Evolutionary conservation across 1,284 basidiomycete genomes (phyloP).

Genomic region (Austroboletus niveus): DNA sequence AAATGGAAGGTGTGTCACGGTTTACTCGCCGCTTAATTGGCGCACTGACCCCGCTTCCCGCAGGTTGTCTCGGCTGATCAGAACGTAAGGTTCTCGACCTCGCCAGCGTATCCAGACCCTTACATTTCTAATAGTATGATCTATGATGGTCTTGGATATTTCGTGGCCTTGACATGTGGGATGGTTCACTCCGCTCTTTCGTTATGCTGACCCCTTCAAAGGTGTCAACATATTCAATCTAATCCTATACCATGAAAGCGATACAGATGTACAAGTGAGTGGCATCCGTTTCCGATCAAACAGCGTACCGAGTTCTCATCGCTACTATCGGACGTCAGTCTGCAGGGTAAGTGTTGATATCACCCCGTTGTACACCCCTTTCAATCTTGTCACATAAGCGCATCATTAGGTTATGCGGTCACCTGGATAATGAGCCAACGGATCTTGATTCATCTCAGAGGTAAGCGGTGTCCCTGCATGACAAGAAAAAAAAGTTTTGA

Average conservation of each 20-base stretch:
- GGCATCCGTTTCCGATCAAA: slow-evolving; percentile 11
- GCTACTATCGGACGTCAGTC: slow-evolving; percentile 20
- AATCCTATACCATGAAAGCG: slow-evolving; percentile 22
- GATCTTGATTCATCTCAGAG: slow-evolving; percentile 35
- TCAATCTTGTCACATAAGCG: slow-evolving; percentile 21
- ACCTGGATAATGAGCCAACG: slow-evolving; percentile 42
- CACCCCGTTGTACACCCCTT: background rate
- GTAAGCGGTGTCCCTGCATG: slow-evolving; percentile 10
- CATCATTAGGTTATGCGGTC: slow-evolving; percentile 35
- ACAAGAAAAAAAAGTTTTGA: background rate
- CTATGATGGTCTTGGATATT: slow-evolving; percentile 35
- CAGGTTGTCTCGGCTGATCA: slow-evolving; percentile 29
- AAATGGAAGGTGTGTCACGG: slow-evolving; percentile 25
- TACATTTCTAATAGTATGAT: slow-evolving; percentile 28
- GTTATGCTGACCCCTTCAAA: slow-evolving; percentile 8
- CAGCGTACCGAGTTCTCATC: background rate
- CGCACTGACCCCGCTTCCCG: background rate
- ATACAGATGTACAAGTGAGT: slow-evolving; percentile 25
- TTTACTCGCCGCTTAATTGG: background rate
- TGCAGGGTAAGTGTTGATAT: slow-evolving; percentile 24
- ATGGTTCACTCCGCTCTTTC: background rate
- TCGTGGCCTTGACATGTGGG: slow-evolving; percentile 32
- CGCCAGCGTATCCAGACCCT: background rate
- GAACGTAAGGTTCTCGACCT: slow-evolving; percentile 25
- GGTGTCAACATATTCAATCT: slow-evolving; percentile 30